phyloP scores from a whole-genome alignment of 805 yeast genomes.

The Brettanomyces naardenensis region DNA sequence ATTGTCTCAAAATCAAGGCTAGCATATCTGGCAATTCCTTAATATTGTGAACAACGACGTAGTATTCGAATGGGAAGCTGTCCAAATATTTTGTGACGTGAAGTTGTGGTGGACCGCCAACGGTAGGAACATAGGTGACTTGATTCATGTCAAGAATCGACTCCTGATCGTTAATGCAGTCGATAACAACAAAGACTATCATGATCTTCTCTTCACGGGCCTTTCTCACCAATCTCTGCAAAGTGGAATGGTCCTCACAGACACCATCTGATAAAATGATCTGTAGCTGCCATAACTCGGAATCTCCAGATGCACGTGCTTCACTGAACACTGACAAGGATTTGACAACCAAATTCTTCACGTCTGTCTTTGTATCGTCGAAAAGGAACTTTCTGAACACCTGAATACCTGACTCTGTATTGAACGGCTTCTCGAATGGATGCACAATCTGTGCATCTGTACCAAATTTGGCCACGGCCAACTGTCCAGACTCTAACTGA shows the following conservation, averaged over 20 bases:
- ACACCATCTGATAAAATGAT: constrained; percentile 94
- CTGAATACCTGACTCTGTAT: constrained; percentile 72
- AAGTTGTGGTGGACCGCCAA: constrained; percentile 60
- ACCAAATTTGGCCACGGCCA: constrained; percentile 88
- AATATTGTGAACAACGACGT: constrained; percentile 86
- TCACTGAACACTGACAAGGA: constrained; percentile 69
- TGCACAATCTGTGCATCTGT: constrained; percentile 77
- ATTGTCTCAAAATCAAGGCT: constrained; percentile 83
- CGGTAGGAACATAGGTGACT: constrained; percentile 72
- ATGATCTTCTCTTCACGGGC: constrained; percentile 90
- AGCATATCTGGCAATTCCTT: constrained; percentile 88
- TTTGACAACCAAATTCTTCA: constrained; percentile 59
- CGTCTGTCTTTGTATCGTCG: constrained; percentile 82
- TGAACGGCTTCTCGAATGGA: constrained; percentile 81
- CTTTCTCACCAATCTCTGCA: constrained; percentile 76
- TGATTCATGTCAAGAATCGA: constrained; percentile 93
- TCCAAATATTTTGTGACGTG: constrained; percentile 82
- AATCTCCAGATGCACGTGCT: constrained; percentile 31
- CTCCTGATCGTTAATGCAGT: constrained; percentile 76
- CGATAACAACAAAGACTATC: constrained; percentile 91
- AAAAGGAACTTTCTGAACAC: constrained; percentile 86
- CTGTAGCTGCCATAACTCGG: constrained; percentile 87
- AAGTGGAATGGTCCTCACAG: constrained; percentile 85
- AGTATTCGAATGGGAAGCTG: constrained; percentile 93
- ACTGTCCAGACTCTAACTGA: constrained; percentile 89